Percentiles rank a stretch among this genome's conserved stretches.
Conservation (phyloP, 305 asterid genomes). For the Fraxinus sp. region DNA sequence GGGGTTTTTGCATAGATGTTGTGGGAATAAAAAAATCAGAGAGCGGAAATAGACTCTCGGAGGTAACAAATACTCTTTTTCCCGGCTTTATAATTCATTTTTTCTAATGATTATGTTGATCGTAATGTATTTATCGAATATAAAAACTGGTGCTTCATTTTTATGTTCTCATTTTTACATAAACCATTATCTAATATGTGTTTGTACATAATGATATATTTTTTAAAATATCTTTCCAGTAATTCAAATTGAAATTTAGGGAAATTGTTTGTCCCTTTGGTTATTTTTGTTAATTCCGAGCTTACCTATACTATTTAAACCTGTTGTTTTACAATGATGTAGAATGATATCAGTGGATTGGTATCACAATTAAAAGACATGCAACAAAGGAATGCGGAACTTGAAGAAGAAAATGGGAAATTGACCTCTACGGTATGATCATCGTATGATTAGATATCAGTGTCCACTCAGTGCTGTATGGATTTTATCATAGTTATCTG, state of each 20-base stretch:
- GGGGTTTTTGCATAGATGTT: constrained; percentile 38
- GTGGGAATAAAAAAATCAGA: constrained; percentile 60
- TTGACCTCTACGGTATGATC: constrained; percentile 55
- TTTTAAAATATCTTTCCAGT: not conserved
- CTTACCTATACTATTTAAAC: not conserved
- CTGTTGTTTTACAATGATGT: constrained; percentile 27
- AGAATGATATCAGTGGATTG: constrained; percentile 81
- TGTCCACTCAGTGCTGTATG: not conserved
- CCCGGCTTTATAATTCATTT: not conserved
- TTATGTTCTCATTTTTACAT: no score
- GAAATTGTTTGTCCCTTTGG: not conserved
- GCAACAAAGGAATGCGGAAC: constrained; percentile 62
- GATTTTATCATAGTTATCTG: no score
- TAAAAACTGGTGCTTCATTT: not conserved
- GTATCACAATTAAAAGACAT: constrained; percentile 72
- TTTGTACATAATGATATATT: not conserved
- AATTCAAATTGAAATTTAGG: not conserved
- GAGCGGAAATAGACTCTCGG: constrained; percentile 66
- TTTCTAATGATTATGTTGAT: not conserved
- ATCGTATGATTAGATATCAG: not conserved
- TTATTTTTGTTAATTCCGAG: not conserved
- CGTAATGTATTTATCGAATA: not conserved
- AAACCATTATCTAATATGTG: not conserved
- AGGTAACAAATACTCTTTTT: constrained; percentile 39
- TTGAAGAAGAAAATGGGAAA: constrained; percentile 61